These are phyloP conservation scores for Debaryomyces coudertii DNA, from an alignment of 1,139 yeast genomes.

Conservation along the genomic window DNA sequence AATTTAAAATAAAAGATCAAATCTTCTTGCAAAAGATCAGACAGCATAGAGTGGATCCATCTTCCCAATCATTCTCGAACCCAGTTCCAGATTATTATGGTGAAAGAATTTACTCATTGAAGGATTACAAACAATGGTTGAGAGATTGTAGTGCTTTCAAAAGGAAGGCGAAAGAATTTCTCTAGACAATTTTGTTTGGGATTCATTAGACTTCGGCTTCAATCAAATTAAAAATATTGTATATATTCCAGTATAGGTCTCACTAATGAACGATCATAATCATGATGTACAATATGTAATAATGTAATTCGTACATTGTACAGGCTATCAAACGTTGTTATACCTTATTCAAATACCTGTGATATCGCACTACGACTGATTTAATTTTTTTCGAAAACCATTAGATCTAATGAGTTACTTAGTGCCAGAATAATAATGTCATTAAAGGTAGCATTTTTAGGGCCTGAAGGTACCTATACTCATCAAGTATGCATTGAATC, in stretches of 20 bases:
- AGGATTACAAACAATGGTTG: slow-evolving; percentile 92
- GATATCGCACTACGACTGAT: background rate
- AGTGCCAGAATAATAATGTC: slow-evolving; percentile 15
- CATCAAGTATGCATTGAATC: slow-evolving; percentile 63
- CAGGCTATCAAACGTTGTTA: too few species aligned
- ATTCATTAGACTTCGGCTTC: background rate
- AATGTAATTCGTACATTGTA: background rate
- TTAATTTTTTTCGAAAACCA: background rate
- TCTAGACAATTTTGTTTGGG: slow-evolving; percentile 33
- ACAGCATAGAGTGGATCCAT: slow-evolving; percentile 86
- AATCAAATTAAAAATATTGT: background rate
- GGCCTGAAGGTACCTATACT: slow-evolving; percentile 90
- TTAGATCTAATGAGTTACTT: background rate
- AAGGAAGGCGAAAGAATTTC: slow-evolving; percentile 80
- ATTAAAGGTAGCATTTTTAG: slow-evolving; percentile 67
- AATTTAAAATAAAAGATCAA: slow-evolving; percentile 65
- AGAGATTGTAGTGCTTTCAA: slow-evolving; percentile 91
- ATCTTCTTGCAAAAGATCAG: slow-evolving; percentile 73
- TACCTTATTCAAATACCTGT: background rate
- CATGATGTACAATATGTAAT: background rate
- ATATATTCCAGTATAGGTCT: slow-evolving; percentile 3
- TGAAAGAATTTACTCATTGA: slow-evolving; percentile 85
- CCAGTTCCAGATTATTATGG: slow-evolving; percentile 99
- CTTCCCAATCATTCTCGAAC: slow-evolving; percentile 87
- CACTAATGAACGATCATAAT: background rate